Conservation (phyloP, 495 filamentous ascomycete genomes). For the Aspergillus sclerotiicarbonarius region DNA sequence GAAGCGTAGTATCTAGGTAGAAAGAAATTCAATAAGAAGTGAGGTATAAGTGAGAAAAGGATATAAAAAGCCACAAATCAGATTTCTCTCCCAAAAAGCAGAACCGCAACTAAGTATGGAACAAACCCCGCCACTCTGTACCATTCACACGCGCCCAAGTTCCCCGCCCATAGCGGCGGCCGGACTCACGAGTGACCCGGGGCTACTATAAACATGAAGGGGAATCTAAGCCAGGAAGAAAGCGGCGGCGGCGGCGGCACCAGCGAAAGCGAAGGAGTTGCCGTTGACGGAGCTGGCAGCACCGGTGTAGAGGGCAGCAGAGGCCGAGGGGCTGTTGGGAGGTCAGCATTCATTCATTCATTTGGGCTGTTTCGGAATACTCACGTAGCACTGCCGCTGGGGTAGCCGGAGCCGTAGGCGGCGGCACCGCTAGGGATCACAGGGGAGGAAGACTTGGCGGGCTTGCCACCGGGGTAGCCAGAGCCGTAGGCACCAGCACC, state of each 20-base stretch:
- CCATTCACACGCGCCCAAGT: slow-evolving; percentile 17
- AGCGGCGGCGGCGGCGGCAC: slow-evolving; percentile 49
- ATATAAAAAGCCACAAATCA: slow-evolving; percentile 34
- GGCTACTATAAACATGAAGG: slow-evolving; percentile 30
- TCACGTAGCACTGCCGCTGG: slow-evolving; percentile 30
- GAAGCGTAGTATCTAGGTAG: slow-evolving; percentile 23
- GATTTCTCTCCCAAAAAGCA: slow-evolving; percentile 22
- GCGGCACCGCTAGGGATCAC: slow-evolving; percentile 24
- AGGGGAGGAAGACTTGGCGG: slow-evolving; percentile 27
- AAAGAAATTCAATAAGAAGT: slow-evolving; percentile 28
- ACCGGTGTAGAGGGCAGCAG: slow-evolving; percentile 45
- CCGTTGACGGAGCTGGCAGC: slow-evolving; percentile 44
- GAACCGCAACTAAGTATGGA: slow-evolving; percentile 19
- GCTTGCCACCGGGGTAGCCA: slow-evolving; percentile 5
- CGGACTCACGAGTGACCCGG: slow-evolving; percentile 19
- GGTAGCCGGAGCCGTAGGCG: slow-evolving; percentile 7
- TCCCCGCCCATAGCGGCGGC: slow-evolving; percentile 11
- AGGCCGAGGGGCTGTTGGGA: slow-evolving; percentile 26
- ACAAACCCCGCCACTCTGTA: slow-evolving; percentile 12
- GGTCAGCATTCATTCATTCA: slow-evolving; percentile 17
- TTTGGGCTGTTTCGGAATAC: slow-evolving; percentile 10
- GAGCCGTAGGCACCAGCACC: slow-evolving; percentile 24
- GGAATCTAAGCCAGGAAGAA: slow-evolving; percentile 54
- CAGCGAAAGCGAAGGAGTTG: slow-evolving; percentile 49
- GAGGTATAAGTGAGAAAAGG: slow-evolving; percentile 27